A percentile compares a stretch with the other conserved stretches of the same genome.
Conservation (phyloP, 2,329 filamentous ascomycete genomes). For the Stemphylium beticola region DNA sequence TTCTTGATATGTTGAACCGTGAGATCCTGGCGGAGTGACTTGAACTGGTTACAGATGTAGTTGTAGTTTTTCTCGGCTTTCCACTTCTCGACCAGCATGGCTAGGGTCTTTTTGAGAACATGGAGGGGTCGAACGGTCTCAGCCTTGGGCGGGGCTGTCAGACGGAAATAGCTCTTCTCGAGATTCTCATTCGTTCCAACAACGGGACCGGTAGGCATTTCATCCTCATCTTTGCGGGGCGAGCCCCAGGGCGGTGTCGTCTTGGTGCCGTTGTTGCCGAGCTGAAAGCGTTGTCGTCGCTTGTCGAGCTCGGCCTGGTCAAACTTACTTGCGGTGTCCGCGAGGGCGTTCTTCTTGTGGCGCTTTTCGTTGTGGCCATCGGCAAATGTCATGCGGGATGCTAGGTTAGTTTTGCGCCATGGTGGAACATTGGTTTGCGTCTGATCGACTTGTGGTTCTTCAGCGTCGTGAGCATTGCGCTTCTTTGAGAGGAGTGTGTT, state of each 20-base stretch:
- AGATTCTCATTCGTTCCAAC: slow-evolving; percentile 82
- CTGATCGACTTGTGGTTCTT: slow-evolving; percentile 57
- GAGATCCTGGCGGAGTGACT: slow-evolving; percentile 95
- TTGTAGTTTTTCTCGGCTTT: slow-evolving; percentile 89
- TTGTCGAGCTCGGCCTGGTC: slow-evolving; percentile 84
- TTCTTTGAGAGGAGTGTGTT: slow-evolving; percentile 67
- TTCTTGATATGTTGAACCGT: slow-evolving; percentile 97
- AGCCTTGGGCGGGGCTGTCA: slow-evolving; percentile 88
- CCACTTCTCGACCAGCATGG: slow-evolving; percentile 94
- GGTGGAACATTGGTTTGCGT: slow-evolving; percentile 63
- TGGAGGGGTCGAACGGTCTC: slow-evolving; percentile 84
- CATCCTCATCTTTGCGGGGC: slow-evolving; percentile 56
- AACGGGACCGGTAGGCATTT: slow-evolving; percentile 68
- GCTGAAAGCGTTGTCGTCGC: slow-evolving; percentile 85
- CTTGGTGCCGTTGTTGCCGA: slow-evolving; percentile 57
- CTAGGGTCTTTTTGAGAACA: slow-evolving; percentile 82
- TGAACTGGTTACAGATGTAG: slow-evolving; percentile 99
- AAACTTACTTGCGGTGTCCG: slow-evolving; percentile 80
- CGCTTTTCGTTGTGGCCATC: slow-evolving; percentile 55
- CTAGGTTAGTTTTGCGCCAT: slow-evolving; percentile 76
- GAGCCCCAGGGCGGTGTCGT: slow-evolving; percentile 60
- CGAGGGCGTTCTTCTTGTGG: slow-evolving; percentile 55
- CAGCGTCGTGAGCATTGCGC: slow-evolving; percentile 74
- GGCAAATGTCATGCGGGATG: slow-evolving; percentile 75
- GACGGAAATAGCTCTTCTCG: slow-evolving; percentile 93